Conservation (phyloP, 2,329 filamentous ascomycete genomes). For the Knufia fluminis region DNA sequence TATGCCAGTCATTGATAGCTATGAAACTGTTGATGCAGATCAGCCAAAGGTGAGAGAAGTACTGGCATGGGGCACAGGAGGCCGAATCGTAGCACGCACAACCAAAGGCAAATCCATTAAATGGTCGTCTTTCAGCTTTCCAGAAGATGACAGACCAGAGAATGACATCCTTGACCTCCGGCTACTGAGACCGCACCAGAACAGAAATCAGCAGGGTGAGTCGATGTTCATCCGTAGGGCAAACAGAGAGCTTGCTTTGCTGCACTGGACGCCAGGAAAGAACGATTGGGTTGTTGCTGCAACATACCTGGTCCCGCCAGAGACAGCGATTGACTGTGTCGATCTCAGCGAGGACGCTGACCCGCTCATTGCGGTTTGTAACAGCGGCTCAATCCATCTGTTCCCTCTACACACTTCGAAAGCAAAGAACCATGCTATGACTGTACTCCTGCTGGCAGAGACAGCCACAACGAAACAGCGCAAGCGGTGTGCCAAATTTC, state of each 20-base stretch:
- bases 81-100: conserved; percentile 44
- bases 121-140: conserved; percentile 22
- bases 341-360: conserved; percentile 35
- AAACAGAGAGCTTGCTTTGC: conserved; percentile 35
- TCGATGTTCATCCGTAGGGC: conserved; percentile 48
- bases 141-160: conserved; percentile 24
- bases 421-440: conserved; percentile 26
- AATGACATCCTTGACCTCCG: conserved; percentile 53
- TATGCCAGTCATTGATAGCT: conserved; percentile 49
- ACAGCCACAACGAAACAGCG: conserved; percentile 22
- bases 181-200: conserved; percentile 39
- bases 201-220: conserved; percentile 30
- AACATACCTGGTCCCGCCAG: conserved; percentile 23
- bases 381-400: conserved; percentile 40
- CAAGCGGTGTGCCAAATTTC: conserved; percentile 45
- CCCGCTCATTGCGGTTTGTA: conserved; percentile 44
- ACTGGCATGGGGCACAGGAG: conserved; percentile 52
- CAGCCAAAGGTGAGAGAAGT: conserved; percentile 42
- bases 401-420: conserved; percentile 33
- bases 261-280: conserved; percentile 31
- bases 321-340: conserved; percentile 35
- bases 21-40: conserved; percentile 42
- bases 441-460: conserved; percentile 25
- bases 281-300: conserved; percentile 28
- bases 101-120: conserved; percentile 33